Base-by-base conservation (phyloP, 108 stramenopile species). In the Pseudonitzschia multiseries region DNA sequence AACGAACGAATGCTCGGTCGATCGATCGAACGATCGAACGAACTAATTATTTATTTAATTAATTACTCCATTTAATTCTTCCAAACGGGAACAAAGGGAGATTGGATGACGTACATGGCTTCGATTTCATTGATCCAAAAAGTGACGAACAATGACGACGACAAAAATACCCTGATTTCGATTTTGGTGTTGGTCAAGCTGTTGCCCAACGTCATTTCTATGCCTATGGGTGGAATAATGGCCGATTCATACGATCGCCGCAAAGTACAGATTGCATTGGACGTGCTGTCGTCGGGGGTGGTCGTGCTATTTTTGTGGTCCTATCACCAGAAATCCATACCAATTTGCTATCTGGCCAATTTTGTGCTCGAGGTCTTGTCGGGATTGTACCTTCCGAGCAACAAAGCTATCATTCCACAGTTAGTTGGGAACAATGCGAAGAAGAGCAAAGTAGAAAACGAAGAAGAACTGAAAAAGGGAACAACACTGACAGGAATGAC, bases 211-310 rank as follows among this genome's bases (percentile, higher is more conserved):
- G 79, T 87, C 24, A 17, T 89, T 13, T 71, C 89, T 44, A 69
- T 76, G 15, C 68, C 85, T n/a, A 52, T 86, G 13, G 92, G 92
- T 6, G 92, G 92, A 31, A 79, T 75, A 20, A 62, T 93, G 14
- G 87, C 92, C 1, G 92, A 93, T 82, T 59, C 69, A 21, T 66
- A 51, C 33, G 92, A 93, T 77, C 80, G 89, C 67, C 77, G 92
- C 13, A 70, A 77, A 21, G 61, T 80, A 8, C 79, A 89, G 81
- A 77, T 89, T 31, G 22, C 51, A 13, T 66, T 93, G 33, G 87
- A 90, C 79, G 20, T 88, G n/a, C 6, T 74, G 14, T 84, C 87
- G 10, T 75, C 86, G 31, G 13, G 79, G 6, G 43, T 76, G 33
- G 79, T 79, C 12, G 41, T 51, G 41, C 41, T 92, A 4, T 88